Evolutionary conservation across 305 asterid genomes (phyloP).

Genomic region (Nicotiana rustica): DNA sequence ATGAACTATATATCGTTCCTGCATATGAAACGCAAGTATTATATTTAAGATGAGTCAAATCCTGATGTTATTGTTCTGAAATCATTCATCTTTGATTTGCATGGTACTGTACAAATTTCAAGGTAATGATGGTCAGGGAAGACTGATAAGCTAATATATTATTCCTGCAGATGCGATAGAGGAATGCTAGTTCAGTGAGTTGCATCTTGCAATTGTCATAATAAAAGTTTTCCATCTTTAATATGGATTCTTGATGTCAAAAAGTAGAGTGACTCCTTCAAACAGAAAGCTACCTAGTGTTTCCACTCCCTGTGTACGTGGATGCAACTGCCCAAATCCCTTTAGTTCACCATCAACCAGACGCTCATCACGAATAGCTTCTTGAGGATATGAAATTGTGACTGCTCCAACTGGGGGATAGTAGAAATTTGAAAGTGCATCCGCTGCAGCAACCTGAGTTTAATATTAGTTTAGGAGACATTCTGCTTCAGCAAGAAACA

Average conservation of each 20-base stretch:
- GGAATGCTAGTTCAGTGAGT: neutral
- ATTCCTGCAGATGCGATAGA: neutral
- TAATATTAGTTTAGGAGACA: slow-evolving; percentile 17
- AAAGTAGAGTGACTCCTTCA: neutral
- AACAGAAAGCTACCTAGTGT: slow-evolving; percentile 69
- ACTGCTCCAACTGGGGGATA: slow-evolving; percentile 99
- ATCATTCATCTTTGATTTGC: slow-evolving; percentile 10
- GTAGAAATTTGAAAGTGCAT: slow-evolving; percentile 72
- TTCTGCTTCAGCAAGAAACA: slow-evolving; percentile 22
- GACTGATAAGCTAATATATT: neutral
- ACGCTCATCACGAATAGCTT: slow-evolving; percentile 77
- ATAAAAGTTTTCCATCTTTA: slow-evolving; percentile 5
- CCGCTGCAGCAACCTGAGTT: slow-evolving; percentile 75
- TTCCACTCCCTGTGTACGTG: slow-evolving; percentile 96
- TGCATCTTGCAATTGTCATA: slow-evolving; percentile 21
- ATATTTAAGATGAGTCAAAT: neutral
- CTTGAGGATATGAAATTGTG: slow-evolving; percentile 85
- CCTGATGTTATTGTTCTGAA: slow-evolving; percentile 10
- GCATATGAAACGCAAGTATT: slow-evolving; percentile 37
- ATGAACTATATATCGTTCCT: slow-evolving; percentile 98
- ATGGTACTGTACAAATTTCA: slow-evolving; percentile 10
- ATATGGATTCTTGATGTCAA: slow-evolving; percentile 5
- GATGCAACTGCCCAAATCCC: slow-evolving; percentile 99
- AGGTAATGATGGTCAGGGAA: slow-evolving; percentile 19
- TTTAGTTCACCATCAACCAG: slow-evolving; percentile 82